phyloP scores from a whole-genome alignment of 2,329 filamentous ascomycete genomes.

The Trichoderma hamatum region DNA sequence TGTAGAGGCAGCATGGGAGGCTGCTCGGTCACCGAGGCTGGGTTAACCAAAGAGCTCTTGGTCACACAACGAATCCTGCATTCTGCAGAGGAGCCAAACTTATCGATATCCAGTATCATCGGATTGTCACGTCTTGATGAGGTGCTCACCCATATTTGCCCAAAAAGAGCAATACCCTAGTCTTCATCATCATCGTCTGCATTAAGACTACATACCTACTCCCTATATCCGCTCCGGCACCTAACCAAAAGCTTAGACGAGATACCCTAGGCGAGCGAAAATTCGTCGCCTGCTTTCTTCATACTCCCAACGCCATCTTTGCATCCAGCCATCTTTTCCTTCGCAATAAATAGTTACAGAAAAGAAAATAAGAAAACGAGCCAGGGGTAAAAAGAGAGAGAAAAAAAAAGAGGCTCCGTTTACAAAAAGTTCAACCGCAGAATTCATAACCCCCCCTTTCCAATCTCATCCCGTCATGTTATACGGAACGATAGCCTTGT shows the following conservation, averaged over 20 bases:
- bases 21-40: too few species aligned
- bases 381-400: background rate
- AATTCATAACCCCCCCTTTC: constrained; percentile 7
- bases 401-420: background rate
- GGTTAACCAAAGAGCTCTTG: too few species aligned
- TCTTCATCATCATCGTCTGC: background rate
- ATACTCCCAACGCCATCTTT: constrained; percentile 27
- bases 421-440: background rate
- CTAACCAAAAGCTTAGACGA: background rate
- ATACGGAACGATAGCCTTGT: constrained; percentile 66
- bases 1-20: too few species aligned
- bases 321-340: constrained; percentile 8
- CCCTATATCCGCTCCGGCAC: background rate
- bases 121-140: too few species aligned
- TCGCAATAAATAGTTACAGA: background rate
- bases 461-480: constrained; percentile 45
- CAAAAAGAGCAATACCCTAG: background rate
- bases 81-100: too few species aligned
- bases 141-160: too few species aligned
- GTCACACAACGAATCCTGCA: too few species aligned
- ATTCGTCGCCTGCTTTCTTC: constrained; percentile 11
- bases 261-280: background rate
- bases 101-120: too few species aligned
- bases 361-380: background rate
- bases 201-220: background rate